Evolutionary conservation across 1,139 yeast species (phyloP), one percentile per base, ranked within the genome.

Genomic region (Starmera stellimalicola): DNA sequence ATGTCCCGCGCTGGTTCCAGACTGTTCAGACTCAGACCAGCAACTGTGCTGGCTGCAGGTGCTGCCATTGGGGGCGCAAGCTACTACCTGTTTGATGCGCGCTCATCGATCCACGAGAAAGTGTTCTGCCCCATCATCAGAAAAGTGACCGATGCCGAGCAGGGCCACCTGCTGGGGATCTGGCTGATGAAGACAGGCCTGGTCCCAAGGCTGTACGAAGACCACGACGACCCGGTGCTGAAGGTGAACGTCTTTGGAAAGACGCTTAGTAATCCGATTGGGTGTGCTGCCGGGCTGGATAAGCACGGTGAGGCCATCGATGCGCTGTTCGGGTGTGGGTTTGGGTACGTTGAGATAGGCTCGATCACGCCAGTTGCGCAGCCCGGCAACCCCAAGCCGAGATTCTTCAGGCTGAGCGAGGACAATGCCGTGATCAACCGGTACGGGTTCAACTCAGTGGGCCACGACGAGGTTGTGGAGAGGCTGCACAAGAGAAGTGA

Each of bases 241-340:
- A 62, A 70, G 7, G 85, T 78, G 12, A 54, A 69, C 29, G 80
- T 77, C 1, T 81, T 82, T 53, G 87, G 85, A 6, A 68, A 63
- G 33, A 60, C 52, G 1, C 60, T 88, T 50, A 65, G 70, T 20
- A 78, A 78, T 37, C 97, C 97, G 16, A 64, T 88, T 37, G 97
- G 97, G 7, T 68, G 88, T 48, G 97, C 97, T 32, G 97, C 98
- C 23, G 98, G 98, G 10, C 70, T 88, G 43, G 98, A 88, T 56
- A 88, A 88, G 58, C 82, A 88, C 49, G 98, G 87, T 33, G 94
- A 85, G 52, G 95, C 87, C n/a, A 77, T 91, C 47, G 96, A 88
- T 46, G 63, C 88, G 0, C 65, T 88, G 39, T 77, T 79, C 48
- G 70, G 77, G 45, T 54, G 72, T 37, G 98, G 98, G 2, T 88